A percentile compares a stretch with the other conserved stretches of the same genome.
These are phyloP conservation scores for Beverwykella pulmonaria DNA, from an alignment of 495 filamentous ascomycete species.

Conservation along the genomic window DNA sequence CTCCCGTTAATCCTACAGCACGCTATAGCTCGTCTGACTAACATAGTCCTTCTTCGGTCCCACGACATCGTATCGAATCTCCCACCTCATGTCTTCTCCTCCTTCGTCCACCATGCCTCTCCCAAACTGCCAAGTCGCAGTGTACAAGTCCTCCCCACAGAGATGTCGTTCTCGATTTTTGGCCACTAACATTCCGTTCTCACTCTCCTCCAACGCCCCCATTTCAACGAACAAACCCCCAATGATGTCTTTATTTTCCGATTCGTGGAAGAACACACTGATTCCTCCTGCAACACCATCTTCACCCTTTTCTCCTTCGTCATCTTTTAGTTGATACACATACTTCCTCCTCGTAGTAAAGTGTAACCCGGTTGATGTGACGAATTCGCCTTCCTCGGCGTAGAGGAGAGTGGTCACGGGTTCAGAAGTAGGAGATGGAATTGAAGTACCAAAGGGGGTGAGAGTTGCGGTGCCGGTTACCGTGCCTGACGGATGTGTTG, in stretches of 20 bases:
- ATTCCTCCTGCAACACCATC: slow-evolving; percentile 1
- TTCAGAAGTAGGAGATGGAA: not conserved
- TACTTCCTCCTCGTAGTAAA: slow-evolving; percentile 7
- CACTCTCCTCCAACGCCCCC: not conserved
- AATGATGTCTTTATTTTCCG: not conserved
- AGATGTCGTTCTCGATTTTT: slow-evolving; percentile 27
- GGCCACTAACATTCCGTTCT: not conserved
- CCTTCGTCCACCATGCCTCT: slow-evolving; percentile 7
- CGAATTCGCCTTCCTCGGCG: slow-evolving; percentile 26
- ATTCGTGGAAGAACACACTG: slow-evolving; percentile 23
- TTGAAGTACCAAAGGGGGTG: slow-evolving; percentile 8
- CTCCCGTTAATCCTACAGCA: too few species aligned
- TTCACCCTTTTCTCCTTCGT: not conserved
- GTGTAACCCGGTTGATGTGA: slow-evolving; percentile 3
- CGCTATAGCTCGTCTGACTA: slow-evolving; percentile 31
- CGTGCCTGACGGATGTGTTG: slow-evolving; percentile 34
- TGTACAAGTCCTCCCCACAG: slow-evolving; percentile 36
- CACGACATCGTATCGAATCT: slow-evolving; percentile 35
- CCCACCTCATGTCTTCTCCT: slow-evolving; percentile 24
- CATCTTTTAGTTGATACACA: not conserved
- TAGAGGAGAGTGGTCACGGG: slow-evolving; percentile 13
- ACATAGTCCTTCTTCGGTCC: slow-evolving; percentile 38
- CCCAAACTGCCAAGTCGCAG: slow-evolving; percentile 33
- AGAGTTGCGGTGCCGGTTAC: slow-evolving; percentile 34
- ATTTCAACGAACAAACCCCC: slow-evolving; percentile 31